phyloP scores from a whole-genome alignment of 345 rosid genomes.

The Murraya koenigii region DNA sequence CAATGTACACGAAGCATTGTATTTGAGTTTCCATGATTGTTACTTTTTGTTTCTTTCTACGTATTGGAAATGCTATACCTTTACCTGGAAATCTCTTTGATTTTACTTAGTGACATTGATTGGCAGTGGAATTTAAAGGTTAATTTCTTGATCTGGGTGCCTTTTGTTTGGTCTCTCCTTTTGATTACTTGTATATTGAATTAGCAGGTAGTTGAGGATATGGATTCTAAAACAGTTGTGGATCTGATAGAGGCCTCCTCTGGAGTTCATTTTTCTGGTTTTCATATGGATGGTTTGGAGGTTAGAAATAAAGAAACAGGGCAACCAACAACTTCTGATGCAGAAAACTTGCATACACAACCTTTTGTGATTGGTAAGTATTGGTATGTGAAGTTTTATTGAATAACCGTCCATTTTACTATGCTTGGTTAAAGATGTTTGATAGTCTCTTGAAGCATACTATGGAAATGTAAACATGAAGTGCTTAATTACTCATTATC shows the following conservation, averaged over 20 bases:
- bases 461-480: neutral
- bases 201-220: slow-evolving; percentile 25
- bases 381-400: neutral
- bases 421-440: neutral
- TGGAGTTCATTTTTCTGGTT: slow-evolving; percentile 82
- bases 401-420: neutral
- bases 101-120: neutral
- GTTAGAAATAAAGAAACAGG: slow-evolving; percentile 27
- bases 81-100: neutral
- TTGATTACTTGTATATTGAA: neutral
- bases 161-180: slow-evolving; percentile 3
- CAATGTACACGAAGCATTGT: neutral
- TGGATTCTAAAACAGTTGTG: slow-evolving; percentile 67
- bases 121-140: neutral
- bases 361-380: slow-evolving; percentile 90
- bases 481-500: neutral
- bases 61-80: neutral
- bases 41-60: neutral
- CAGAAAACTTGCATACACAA: slow-evolving; percentile 58
- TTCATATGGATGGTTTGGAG: slow-evolving; percentile 71
- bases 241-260: slow-evolving; percentile 91
- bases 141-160: neutral
- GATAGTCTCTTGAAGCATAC: neutral
- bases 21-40: slow-evolving; percentile 2
- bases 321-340: slow-evolving; percentile 48